phyloP scores from a whole-genome alignment of 805 yeast species.

The Candida multigemmis region DNA sequence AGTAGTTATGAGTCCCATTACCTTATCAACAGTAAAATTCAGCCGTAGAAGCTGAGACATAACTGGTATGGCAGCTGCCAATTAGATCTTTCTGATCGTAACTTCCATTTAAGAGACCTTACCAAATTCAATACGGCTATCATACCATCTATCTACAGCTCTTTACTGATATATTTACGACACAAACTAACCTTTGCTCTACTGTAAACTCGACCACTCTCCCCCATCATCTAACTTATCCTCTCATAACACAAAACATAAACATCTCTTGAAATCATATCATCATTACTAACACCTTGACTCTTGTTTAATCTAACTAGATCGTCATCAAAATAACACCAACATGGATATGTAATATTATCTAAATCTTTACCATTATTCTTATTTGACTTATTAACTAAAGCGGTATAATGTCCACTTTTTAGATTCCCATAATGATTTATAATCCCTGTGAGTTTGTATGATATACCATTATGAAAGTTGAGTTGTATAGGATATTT shows the following conservation, averaged over 20 bases:
- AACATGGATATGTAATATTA: slow-evolving; percentile 34
- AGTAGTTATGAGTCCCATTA: too few species aligned
- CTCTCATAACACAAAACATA: slow-evolving; percentile 63
- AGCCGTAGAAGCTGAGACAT: slow-evolving; percentile 2
- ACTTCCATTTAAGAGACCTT: background rate
- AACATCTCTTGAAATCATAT: slow-evolving; percentile 46
- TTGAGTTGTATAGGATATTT: slow-evolving; percentile 48
- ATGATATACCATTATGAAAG: slow-evolving; percentile 34
- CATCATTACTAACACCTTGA: slow-evolving; percentile 38
- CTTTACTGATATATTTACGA: too few species aligned
- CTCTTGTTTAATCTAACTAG: slow-evolving; percentile 32
- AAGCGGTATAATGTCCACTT: slow-evolving; percentile 71
- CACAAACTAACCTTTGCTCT: too few species aligned
- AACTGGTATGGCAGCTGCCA: background rate
- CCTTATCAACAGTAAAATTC: too few species aligned
- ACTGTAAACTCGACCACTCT: too few species aligned
- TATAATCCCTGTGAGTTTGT: slow-evolving; percentile 53
- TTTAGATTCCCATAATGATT: slow-evolving; percentile 64
- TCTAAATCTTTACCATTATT: slow-evolving; percentile 7
- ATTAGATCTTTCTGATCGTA: background rate
- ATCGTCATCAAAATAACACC: slow-evolving; percentile 78
- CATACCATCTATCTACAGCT: too few species aligned
- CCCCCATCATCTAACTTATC: slow-evolving; percentile 4
- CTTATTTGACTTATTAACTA: slow-evolving; percentile 39
- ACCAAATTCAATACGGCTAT: too few species aligned